Evolutionary conservation across 2,329 filamentous ascomycete genomes (phyloP).

Genomic region (Orbilia blumenaviensis): DNA sequence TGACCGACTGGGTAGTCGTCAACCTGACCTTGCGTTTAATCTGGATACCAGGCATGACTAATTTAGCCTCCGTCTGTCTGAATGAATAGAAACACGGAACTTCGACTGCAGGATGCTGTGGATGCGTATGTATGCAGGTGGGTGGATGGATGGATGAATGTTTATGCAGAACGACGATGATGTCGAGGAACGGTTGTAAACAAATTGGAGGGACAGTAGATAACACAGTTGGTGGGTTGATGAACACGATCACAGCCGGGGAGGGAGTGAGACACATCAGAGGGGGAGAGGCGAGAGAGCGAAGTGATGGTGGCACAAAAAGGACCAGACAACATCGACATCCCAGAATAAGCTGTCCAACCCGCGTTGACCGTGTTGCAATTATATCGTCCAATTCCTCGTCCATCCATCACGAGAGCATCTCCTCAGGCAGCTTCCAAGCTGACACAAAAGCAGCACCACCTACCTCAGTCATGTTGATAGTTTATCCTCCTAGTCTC

Average conservation of each 20-base stretch:
- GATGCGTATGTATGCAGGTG: no score
- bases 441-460: neutral
- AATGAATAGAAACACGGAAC: neutral
- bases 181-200: neutral
- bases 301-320: slow-evolving; percentile 14
- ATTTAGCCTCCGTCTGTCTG: slow-evolving; percentile 15
- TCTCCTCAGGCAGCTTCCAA: neutral
- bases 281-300: neutral
- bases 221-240: neutral
- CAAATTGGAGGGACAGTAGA: neutral
- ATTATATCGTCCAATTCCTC: neutral
- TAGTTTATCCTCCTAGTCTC: neutral
- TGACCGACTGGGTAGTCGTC: slow-evolving; percentile 87
- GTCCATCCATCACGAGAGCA: neutral
- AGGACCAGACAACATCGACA: neutral
- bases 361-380: slow-evolving; percentile 47
- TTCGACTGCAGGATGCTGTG: no score
- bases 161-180: no score
- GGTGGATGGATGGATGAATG: no score
- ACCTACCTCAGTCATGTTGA: slow-evolving; percentile 46
- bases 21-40: slow-evolving; percentile 89
- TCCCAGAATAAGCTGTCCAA: neutral
- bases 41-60: slow-evolving; percentile 61
- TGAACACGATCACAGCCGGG: neutral
- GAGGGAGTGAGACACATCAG: neutral